Evolutionary conservation across 768 basidiomycete genomes (phyloP).

Genomic region (Termitomyces sp.): DNA sequence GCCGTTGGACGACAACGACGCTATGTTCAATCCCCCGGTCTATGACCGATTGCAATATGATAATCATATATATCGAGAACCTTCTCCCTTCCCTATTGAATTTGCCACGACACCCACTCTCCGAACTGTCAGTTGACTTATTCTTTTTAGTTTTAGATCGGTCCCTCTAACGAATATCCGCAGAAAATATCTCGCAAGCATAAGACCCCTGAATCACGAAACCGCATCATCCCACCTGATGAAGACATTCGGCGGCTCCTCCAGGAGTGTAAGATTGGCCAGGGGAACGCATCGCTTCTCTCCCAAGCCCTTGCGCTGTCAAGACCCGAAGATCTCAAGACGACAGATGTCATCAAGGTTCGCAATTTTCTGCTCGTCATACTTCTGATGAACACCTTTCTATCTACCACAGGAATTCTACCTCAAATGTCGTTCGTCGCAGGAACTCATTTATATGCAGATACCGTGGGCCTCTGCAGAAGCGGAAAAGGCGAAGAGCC

Average conservation of each 20-base stretch:
- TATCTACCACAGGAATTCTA: constrained; percentile 67
- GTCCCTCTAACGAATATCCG: not conserved
- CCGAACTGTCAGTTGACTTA: constrained; percentile 15
- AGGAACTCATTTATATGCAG: constrained; percentile 78
- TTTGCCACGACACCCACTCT: constrained; percentile 23
- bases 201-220: constrained; percentile 23
- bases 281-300: constrained; percentile 73
- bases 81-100: constrained; percentile 20
- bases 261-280: constrained; percentile 81
- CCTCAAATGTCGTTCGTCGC: constrained; percentile 69
- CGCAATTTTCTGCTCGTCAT: not conserved
- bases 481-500: constrained; percentile 49
- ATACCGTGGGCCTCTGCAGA: constrained; percentile 88
- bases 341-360: constrained; percentile 51
- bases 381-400: not conserved
- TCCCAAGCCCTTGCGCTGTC: constrained; percentile 65
- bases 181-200: constrained; percentile 28
- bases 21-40: constrained; percentile 52
- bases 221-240: constrained; percentile 31
- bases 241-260: constrained; percentile 71
- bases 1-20: constrained; percentile 66
- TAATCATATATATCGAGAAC: constrained; percentile 26
- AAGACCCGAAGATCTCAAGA: constrained; percentile 61
- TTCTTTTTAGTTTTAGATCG: constrained; percentile 2
- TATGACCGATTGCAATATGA: not conserved